phyloP scores from a whole-genome alignment of 2,329 filamentous ascomycete genomes.

The Laburnicola sp. region DNA sequence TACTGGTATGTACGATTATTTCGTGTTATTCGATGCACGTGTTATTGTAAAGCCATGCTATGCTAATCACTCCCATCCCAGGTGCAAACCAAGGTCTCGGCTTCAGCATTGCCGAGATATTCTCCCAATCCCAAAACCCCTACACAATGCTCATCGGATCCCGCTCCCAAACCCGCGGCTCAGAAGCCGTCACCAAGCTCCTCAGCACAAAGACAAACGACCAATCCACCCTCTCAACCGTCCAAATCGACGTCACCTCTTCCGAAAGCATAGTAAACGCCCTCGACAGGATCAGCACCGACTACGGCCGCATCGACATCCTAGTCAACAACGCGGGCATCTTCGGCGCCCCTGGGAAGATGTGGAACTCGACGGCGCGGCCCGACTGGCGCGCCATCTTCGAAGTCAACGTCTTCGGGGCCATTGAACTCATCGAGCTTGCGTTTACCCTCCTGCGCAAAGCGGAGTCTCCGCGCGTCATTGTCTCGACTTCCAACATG shows the following conservation, averaged over 20 bases:
- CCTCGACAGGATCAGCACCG: slow-evolving; percentile 23
- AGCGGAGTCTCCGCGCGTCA: slow-evolving; percentile 25
- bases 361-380: slow-evolving; percentile 4
- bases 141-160: slow-evolving; percentile 24
- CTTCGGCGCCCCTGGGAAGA: neutral
- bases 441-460: slow-evolving; percentile 37
- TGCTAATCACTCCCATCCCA: neutral
- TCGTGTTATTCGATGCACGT: neutral
- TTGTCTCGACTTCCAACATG: slow-evolving; percentile 32
- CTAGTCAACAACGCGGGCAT: slow-evolving; percentile 80
- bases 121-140: slow-evolving; percentile 17
- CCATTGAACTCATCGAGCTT: slow-evolving; percentile 29
- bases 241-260: slow-evolving; percentile 24
- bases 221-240: slow-evolving; percentile 20
- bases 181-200: slow-evolving; percentile 15
- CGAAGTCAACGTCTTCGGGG: slow-evolving; percentile 36
- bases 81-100: slow-evolving; percentile 28
- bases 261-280: slow-evolving; percentile 24
- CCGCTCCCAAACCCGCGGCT: slow-evolving; percentile 13
- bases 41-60: too few relatives aligned
- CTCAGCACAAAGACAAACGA: slow-evolving; percentile 10
- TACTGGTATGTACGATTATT: neutral
- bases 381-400: slow-evolving; percentile 17
- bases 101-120: slow-evolving; percentile 14
- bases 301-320: slow-evolving; percentile 62